Evolutionary conservation across 2,329 filamentous ascomycete genomes (phyloP), one percentile per base, ranked within the genome.

Genomic region (Trichoderma atroviride): DNA sequence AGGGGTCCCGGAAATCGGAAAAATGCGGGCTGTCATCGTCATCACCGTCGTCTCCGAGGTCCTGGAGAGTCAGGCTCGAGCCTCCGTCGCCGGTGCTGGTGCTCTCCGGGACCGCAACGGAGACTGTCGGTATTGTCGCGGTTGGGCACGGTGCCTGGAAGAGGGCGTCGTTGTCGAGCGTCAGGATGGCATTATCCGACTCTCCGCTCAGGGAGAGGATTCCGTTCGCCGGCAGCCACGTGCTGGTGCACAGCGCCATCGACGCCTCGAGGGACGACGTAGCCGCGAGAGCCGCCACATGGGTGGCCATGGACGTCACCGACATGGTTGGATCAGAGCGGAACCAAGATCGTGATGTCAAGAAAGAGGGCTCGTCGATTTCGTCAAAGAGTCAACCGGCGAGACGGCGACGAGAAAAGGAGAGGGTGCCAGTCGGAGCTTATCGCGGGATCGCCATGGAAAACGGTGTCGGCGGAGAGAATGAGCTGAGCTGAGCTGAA

Each of bases 1-100:
- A 99, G 10, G 94, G 94, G 75, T 97, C 93, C 72, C 88, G 86
- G 67, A 92, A 88, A 79, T 94, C 89, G 70, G 90, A 87, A 60
- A 64, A 70, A 40, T 69, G 65, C 19, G 66, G 66, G 33, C 59
- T 69, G 43, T 70, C 55, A 31, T 68, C 64, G 33, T 52, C 52
- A 37, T 61, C 56, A 40, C 37, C 65, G 1, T 31, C 55, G n/a
- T 56, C 63, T 19, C 55, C 68, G 16, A 64, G 40, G 60, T 65
- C 68, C 40, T 66, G 69, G 37, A 67, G 52, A 14, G 29, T 47
- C 29, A 79, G 74, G 43, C 76, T 77, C 50, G 75, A 78, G 69
- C 29, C 52, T 33, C 59, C 59, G 40, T 37, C 27, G 24, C 52
- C 16, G 22, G 24, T 67, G 63, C 29, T 19, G n/a, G 63, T 67